Conservation (phyloP, 805 yeast genomes). For the Candida argentea region DNA sequence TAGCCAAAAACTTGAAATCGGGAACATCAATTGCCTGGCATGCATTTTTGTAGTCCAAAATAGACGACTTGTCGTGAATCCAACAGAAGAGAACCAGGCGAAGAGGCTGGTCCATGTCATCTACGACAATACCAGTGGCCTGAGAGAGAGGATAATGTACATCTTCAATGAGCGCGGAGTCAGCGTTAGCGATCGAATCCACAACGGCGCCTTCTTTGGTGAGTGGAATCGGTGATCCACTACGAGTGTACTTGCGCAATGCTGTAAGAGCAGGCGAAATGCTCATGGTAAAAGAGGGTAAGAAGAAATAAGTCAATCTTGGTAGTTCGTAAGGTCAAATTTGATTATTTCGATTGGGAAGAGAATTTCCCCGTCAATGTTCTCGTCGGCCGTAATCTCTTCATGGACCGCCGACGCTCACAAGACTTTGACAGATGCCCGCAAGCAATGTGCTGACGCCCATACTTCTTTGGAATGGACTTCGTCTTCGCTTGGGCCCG, state of each 20-base stretch:
- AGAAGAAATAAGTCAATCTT: too few species aligned
- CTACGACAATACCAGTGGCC: conserved; percentile 4
- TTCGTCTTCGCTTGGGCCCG: not conserved
- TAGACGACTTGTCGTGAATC: conserved; percentile 60
- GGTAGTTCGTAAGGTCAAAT: too few species aligned
- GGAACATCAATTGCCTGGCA: conserved; percentile 56
- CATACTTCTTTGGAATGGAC: conserved; percentile 14
- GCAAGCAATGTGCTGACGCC: conserved; percentile 22
- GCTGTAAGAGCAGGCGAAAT: conserved; percentile 13
- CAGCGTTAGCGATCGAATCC: too few species aligned
- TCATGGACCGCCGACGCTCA: conserved; percentile 26
- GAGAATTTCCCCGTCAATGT: too few species aligned
- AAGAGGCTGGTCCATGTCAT: conserved; percentile 39
- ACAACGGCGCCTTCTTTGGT: conserved; percentile 7
- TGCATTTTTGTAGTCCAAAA: conserved; percentile 71
- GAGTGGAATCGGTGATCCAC: conserved; percentile 14
- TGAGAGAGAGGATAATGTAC: conserved; percentile 22
- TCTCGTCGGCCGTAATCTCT: too few species aligned
- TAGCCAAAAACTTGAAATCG: conserved; percentile 73
- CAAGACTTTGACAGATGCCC: conserved; percentile 19
- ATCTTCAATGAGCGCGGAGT: conserved; percentile 22
- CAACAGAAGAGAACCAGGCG: conserved; percentile 68
- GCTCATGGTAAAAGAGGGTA: too few species aligned
- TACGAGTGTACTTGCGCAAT: conserved; percentile 18
- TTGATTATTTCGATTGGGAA: too few species aligned